phyloP scores from a whole-genome alignment of 139 green algal genomes.

The Closterium sp. region DNA sequence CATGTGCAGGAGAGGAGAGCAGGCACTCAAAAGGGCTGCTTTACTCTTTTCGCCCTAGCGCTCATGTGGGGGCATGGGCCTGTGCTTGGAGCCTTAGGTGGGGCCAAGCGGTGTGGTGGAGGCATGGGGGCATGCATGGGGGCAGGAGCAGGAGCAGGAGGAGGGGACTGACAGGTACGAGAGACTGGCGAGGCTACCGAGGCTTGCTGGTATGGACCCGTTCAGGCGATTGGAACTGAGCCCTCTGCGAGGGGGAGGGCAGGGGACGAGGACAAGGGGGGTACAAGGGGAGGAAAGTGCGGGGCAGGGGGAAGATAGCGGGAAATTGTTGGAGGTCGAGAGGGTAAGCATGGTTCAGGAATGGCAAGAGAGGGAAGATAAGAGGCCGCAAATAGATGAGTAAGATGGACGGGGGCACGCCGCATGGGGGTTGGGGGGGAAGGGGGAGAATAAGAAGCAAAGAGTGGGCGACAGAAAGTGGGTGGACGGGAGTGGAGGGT shows the following conservation, averaged over 20 bases:
- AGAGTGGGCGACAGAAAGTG: not conserved
- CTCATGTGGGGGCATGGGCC: too few relatives aligned
- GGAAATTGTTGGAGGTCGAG: not conserved
- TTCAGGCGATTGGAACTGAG: not conserved
- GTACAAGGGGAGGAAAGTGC: too few relatives aligned
- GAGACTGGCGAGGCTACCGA: not conserved
- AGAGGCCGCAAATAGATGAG: not conserved
- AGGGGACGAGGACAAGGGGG: too few relatives aligned
- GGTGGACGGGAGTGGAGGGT: too few relatives aligned
- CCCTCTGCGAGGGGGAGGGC: not conserved
- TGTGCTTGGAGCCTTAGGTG: too few relatives aligned
- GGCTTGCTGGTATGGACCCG: not conserved
- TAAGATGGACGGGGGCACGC: too few relatives aligned
- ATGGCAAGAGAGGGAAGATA: not conserved
- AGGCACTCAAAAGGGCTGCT: too few relatives aligned
- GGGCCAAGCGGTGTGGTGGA: too few relatives aligned
- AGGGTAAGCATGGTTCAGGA: not conserved
- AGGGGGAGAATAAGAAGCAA: not conserved
- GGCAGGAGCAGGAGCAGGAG: not conserved
- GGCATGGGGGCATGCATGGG: too few relatives aligned
- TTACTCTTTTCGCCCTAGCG: too few relatives aligned
- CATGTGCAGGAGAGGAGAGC: too few relatives aligned
- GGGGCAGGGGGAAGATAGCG: not conserved
- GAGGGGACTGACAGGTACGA: not conserved
- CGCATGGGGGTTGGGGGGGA: not conserved